Evolutionary conservation across 306 rosid species (phyloP), one percentile per base, ranked within the genome.

Genomic region (Pyrus bretschneideri): DNA sequence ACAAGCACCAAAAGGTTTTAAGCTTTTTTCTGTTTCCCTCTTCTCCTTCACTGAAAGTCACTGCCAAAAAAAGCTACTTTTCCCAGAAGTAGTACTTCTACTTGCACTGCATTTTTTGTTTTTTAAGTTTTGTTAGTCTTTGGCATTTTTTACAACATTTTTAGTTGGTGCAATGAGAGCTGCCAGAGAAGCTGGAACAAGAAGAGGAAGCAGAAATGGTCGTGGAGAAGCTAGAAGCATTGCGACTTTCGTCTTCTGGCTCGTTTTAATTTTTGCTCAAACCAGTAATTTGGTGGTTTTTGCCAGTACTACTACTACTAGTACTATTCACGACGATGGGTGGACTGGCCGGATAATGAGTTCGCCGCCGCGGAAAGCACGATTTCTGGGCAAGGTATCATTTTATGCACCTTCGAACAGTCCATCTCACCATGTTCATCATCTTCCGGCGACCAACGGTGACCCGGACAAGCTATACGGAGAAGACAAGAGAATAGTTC

Each of bases 401-500:
- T 85, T 86, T 62, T 86, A 83, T 76, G 86, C 88, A 75, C 87
- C 90, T 7, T 71, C 87, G 38, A 79, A 77, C 23, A 60, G 66
- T 45, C 46, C 76, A 4, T 17, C 67, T 52, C 58, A 69, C 40
- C 61, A 67, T 38, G 62, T 62, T 62, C 67, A 52, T 63, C 66
- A 46, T 58, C 15, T 76, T 63, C 76, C n/a, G 27, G 71, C 13
- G 42, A 11, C 35, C 5, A 57, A 73, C 51, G 81, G 79, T 7
- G 81, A 71, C 27, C 42, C 83, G 12, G 81, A 80, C 64, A 61
- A 70, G 18, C 40, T 76, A 25, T 91, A 84, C 60, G 90, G 69
- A 12, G 93, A 90, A 15, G 89, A 88, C 19, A 90, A 91, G 77
- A 88, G 98, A 83, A 2, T 70, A 76, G 85, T 93, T 81, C 98